Evolutionary conservation across 306 rosid genomes (phyloP), one percentile per base, ranked within the genome.

Genomic region (Cicer cuneatum): DNA sequence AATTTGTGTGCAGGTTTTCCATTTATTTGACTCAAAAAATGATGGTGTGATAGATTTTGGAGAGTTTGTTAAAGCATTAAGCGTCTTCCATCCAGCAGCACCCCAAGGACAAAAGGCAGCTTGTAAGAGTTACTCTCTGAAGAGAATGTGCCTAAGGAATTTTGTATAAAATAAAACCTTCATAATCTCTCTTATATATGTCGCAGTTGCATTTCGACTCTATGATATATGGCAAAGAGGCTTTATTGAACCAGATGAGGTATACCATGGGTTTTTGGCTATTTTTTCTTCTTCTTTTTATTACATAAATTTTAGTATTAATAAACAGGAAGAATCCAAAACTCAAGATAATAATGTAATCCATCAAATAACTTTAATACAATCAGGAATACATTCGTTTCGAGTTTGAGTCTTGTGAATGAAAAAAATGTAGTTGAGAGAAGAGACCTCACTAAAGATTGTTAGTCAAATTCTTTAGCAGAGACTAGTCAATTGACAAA

Each of bases 151-250:
- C 18, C 5, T 35, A 24, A 42, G 59, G 33, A 11, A 56, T 11
- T 74, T 43, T 77, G 52, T 53, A 42, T 54, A 38, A 43, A 43
- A 7, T 58, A 48, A 71, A 57, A 37, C 35, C 74, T 74, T 56
- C 39, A 61, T 52, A 53, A 15, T 65, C 19, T 68, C 13, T 62
- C 7, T 60, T 74, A 29, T 29, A 29, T 29, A 29, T 29, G 14
- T 82, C 19, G 71, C 88, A 85, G 90, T 83, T 85, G 80, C 91
- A 81, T 87, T 87, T 89, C 88, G 51, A 62, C 49, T 87, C 5
- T 78, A 85, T 18, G 87, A 89, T 80, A 60, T 83, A 77, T 11
- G 82, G 85, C 80, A 83, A 49, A 78, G 68, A 38, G 87, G 91
- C 73, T 89, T 74, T 76, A 87, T 87, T 15, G 85, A 73, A 78